A percentile compares a stretch with the other conserved stretches of the same genome.
phyloP scores from a whole-genome alignment of 108 stramenopile species.

The Cyclotella baltica region DNA sequence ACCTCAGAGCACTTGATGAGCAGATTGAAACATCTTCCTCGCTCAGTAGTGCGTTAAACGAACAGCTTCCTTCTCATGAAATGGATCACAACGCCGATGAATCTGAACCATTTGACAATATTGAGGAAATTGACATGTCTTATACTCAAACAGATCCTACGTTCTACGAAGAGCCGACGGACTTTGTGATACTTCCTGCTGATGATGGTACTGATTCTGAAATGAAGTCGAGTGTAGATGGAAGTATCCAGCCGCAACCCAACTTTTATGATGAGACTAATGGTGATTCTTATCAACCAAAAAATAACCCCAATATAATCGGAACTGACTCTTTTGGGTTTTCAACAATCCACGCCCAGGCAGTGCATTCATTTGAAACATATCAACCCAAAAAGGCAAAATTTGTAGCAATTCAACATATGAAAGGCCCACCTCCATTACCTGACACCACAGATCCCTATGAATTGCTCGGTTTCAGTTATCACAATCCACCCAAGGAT shows the following conservation, averaged over 20 bases:
- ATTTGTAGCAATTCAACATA: constrained; percentile 14
- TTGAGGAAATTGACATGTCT: not conserved
- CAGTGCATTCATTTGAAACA: not conserved
- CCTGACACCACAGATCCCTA: constrained; percentile 55
- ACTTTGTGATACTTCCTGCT: not conserved
- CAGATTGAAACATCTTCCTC: constrained; percentile 15
- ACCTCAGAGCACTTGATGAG: constrained; percentile 23
- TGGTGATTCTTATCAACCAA: not conserved
- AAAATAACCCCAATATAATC: not conserved
- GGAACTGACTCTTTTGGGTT: constrained; percentile 2
- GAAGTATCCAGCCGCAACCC: not conserved
- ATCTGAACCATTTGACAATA: not conserved
- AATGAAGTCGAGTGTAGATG: not conserved
- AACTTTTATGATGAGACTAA: not conserved
- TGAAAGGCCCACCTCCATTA: constrained; percentile 20
- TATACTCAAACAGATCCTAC: not conserved
- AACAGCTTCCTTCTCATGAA: not conserved
- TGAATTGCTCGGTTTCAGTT: constrained; percentile 43
- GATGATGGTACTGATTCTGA: not conserved
- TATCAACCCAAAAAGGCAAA: not conserved
- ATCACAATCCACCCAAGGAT: constrained; percentile 55
- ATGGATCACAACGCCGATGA: not conserved
- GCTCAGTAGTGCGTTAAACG: not conserved
- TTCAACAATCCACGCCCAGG: not conserved
- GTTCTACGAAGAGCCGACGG: not conserved